A percentile compares a stretch with the other conserved stretches of the same genome.
phyloP scores from a whole-genome alignment of 805 yeast genomes.

The Wickerhamiella lipophila region DNA sequence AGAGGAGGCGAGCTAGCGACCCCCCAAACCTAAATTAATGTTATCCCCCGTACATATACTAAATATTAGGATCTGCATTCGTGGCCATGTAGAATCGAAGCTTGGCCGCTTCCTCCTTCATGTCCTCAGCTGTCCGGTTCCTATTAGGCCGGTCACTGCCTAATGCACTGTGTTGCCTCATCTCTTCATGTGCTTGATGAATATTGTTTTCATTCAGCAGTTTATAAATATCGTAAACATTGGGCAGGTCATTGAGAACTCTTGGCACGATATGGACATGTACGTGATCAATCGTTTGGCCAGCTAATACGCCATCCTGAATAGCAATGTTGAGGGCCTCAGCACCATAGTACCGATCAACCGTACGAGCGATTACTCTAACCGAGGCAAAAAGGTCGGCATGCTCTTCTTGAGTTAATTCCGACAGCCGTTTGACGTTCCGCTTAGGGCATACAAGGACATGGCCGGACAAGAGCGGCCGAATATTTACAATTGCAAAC shows the following conservation, averaged over 20 bases:
- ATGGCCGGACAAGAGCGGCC: slow-evolving; percentile 92
- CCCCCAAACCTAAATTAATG: too few relatives aligned
- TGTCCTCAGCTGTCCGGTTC: slow-evolving; percentile 47
- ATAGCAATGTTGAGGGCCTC: slow-evolving; percentile 81
- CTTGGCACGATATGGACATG: slow-evolving; percentile 93
- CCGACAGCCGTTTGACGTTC: slow-evolving; percentile 50
- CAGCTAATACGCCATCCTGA: slow-evolving; percentile 94
- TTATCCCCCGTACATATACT: not conserved
- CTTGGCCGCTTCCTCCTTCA: slow-evolving; percentile 59
- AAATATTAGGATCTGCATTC: slow-evolving; percentile 13
- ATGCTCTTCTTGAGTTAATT: slow-evolving; percentile 55
- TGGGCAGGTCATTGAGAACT: slow-evolving; percentile 37
- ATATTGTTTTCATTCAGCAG: slow-evolving; percentile 45
- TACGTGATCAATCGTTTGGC: slow-evolving; percentile 90
- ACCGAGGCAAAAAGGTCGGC: slow-evolving; percentile 66
- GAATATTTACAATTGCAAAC: slow-evolving; percentile 78
- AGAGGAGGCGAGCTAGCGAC: slow-evolving; percentile 16
- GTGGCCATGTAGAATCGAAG: slow-evolving; percentile 28
- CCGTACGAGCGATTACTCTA: slow-evolving; percentile 56
- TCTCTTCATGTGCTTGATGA: slow-evolving; percentile 30
- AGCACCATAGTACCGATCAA: slow-evolving; percentile 56
- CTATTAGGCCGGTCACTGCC: slow-evolving; percentile 42
- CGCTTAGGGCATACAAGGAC: slow-evolving; percentile 79
- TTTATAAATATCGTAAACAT: slow-evolving; percentile 68
- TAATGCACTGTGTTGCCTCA: slow-evolving; percentile 24